phyloP scores from a whole-genome alignment of 306 rosid genomes.

The Rosa persica region DNA sequence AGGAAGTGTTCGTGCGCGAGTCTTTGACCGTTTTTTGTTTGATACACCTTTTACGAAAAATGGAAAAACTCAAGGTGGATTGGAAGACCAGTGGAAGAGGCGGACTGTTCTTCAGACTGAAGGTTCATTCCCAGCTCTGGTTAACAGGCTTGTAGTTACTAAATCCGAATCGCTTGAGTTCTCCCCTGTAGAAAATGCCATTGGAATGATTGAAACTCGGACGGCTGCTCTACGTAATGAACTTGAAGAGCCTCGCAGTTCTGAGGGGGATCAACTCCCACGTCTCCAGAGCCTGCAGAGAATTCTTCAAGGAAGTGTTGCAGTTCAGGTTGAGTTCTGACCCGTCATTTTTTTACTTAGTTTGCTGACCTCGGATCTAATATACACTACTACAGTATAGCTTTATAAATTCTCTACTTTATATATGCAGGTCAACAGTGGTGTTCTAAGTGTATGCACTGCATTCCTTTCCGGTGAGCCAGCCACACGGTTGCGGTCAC shows the following conservation, averaged over 20 bases:
- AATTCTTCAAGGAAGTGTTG: conserved; percentile 99
- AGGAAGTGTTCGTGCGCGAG: conserved; percentile 92
- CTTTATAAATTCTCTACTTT: background rate
- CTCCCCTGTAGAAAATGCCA: conserved; percentile 97
- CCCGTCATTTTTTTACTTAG: background rate
- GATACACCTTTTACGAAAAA: conserved; percentile 96
- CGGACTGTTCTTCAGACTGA: conserved; percentile 92
- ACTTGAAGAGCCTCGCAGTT: conserved; percentile 99
- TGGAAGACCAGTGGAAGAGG: conserved; percentile 99
- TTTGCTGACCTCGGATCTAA: background rate
- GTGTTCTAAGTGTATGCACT: conserved; percentile 94
- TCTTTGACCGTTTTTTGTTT: conserved; percentile 94
- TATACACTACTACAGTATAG: background rate
- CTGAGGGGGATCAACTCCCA: conserved; percentile 98
- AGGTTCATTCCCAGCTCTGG: conserved; percentile 98
- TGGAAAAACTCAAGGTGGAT: conserved; percentile 95
- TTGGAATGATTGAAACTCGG: conserved; percentile 98
- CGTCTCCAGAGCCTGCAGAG: conserved; percentile 94
- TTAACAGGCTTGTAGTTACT: conserved; percentile 79
- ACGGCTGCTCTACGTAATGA: conserved; percentile 96
- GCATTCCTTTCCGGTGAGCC: conserved; percentile 99
- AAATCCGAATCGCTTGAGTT: conserved; percentile 96
- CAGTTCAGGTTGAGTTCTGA: conserved; percentile 65
- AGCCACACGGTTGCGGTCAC: conserved; percentile 89
- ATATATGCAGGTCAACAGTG: conserved; percentile 83